Evolutionary conservation across 148 eudicot genomes (phyloP), one percentile per base, ranked within the genome.

Genomic region (Drosera capensis): DNA sequence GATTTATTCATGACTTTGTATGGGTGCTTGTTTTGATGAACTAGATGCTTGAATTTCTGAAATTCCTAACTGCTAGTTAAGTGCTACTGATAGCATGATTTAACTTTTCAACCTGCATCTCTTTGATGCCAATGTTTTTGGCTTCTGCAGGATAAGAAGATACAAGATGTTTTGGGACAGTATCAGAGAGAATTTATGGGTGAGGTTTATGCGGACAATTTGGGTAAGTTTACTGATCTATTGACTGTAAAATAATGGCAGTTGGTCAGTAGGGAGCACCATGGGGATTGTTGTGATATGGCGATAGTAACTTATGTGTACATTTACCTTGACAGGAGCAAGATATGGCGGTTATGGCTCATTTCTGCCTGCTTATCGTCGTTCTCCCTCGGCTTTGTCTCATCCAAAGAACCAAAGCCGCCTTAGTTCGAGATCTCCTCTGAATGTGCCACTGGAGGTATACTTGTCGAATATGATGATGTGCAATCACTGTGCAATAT

Each of bases 321-420:
- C n/a, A 30, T 42, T 23, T 14, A 45, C 54, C 16, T 52, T 63
- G 43, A 14, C 67, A 77, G 83, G 83, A 49, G 64, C 83, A 40
- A 69, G 60, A 56, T 77, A 23, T 68, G 83, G 78, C 48, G 78
- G 66, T 8, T 77, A 77, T 59, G 83, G 83, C 38, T 77, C 83
- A 0, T 77, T 77, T 63, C 66, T 77, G 54, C 83, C 83, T 45
- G 51, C 43, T 23, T 39, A 72, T 43, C 65, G 60, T 35, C 72
- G 65, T 6, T 58, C 70, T 26, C 66, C 81, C 18, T 30, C 65
- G 20, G 23, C 55, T 48, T 35, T 23, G 55, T 43, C 61, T 48
- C 72, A 69, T 20, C 67, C 72, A 62, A 68, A 59, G 45, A 49
- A 59, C 53, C 66, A 34, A 9, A 11, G 2, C 13, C 2, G n/a